These are phyloP conservation scores for Phytopythium boreale DNA, from an alignment of 352 stramenopile genomes.

Conservation along the genomic window DNA sequence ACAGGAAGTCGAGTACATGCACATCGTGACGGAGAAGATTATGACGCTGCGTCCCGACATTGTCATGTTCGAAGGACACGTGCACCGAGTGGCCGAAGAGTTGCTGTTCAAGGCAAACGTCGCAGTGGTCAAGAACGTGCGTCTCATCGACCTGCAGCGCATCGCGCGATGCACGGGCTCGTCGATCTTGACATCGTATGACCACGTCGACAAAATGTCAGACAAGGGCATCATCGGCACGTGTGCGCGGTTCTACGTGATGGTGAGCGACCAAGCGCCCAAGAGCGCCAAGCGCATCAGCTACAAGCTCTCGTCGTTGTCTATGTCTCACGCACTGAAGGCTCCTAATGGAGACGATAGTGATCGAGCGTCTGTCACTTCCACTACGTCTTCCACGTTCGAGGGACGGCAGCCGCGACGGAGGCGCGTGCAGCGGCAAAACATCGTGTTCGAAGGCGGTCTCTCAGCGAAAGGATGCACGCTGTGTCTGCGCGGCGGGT, in stretches of 20 bases:
- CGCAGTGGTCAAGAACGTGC: constrained; percentile 85
- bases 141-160: constrained; percentile 70
- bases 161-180: constrained; percentile 75
- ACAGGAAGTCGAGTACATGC: constrained; percentile 90
- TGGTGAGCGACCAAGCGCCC: constrained; percentile 76
- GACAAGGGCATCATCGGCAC: constrained; percentile 70
- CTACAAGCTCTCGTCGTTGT: constrained; percentile 24
- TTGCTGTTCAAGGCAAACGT: constrained; percentile 72
- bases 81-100: constrained; percentile 83
- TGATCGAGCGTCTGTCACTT: not conserved
- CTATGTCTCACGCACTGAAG: constrained; percentile 1
- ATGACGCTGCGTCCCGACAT: constrained; percentile 83
- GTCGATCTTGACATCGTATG: constrained; percentile 78
- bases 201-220: constrained; percentile 88
- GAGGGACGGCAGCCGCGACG: constrained; percentile 16
- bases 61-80: constrained; percentile 81
- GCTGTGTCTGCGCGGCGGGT: constrained; percentile 74
- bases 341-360: not conserved
- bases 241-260: constrained; percentile 82
- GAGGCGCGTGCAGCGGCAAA: constrained; percentile 72
- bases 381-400: not conserved
- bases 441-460: constrained; percentile 85
- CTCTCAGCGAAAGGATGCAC: constrained; percentile 73
- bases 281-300: constrained; percentile 59
- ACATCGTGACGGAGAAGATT: constrained; percentile 88